Percentiles rank a stretch among this genome's conserved stretches.
Conservation (phyloP, 306 rosid species). For the Dryas drummondii region DNA sequence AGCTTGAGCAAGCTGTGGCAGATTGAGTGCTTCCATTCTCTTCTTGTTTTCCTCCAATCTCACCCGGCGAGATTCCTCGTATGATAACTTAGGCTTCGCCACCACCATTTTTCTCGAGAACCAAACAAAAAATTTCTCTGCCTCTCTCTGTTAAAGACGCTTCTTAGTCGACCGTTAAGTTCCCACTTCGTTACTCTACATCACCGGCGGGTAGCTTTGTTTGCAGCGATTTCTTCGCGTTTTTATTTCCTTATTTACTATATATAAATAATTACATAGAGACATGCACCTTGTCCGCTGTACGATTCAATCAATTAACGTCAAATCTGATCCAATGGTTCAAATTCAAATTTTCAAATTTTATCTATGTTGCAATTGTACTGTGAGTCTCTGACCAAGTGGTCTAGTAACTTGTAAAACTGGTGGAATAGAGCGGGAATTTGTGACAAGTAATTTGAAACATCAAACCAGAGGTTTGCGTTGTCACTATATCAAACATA, state of each 20-base stretch:
- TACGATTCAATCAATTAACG: background rate
- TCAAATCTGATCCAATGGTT: background rate
- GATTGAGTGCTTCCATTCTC: conserved; percentile 56
- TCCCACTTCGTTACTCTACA: background rate
- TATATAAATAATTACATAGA: too few species aligned
- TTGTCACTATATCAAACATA: too few species aligned
- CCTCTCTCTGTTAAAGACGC: background rate
- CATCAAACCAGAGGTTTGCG: background rate
- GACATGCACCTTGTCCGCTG: background rate
- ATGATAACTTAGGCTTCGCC: conserved; percentile 28
- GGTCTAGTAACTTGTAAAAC: background rate
- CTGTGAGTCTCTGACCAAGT: background rate
- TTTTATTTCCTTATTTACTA: too few species aligned
- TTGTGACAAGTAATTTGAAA: background rate
- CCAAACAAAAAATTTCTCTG: conserved; percentile 13
- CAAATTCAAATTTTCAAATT: conserved; percentile 22
- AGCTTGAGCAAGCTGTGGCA: conserved; percentile 39
- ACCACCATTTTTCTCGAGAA: conserved; percentile 32
- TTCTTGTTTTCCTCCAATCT: conserved; percentile 49
- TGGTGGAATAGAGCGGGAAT: background rate
- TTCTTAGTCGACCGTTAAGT: conserved; percentile 5
- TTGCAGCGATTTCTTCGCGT: too few species aligned
- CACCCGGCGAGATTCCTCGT: conserved; percentile 49
- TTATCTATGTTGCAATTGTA: background rate
- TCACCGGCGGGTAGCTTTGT: too few species aligned